Evolutionary conservation across 495 filamentous ascomycete species (phyloP).

Genomic region (Acidomyces sp.): DNA sequence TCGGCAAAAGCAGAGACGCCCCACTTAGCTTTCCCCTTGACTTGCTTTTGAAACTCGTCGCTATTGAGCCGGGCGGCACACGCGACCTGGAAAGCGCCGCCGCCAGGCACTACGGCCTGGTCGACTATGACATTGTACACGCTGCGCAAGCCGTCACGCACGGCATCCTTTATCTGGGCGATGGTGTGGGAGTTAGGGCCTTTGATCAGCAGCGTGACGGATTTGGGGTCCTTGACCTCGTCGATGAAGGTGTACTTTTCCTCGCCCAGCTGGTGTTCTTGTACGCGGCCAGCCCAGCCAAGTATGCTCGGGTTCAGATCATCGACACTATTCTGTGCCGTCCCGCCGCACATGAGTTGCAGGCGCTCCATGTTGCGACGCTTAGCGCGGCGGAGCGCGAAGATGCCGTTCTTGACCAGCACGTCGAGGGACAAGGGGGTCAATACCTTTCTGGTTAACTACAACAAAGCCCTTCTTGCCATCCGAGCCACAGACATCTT

Average conservation of each 20-base stretch:
- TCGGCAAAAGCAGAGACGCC: conserved; percentile 91
- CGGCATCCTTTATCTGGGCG: conserved; percentile 87
- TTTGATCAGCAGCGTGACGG: conserved; percentile 96
- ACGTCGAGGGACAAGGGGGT: conserved; percentile 91
- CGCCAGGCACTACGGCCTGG: conserved; percentile 84
- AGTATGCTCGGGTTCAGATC: conserved; percentile 79
- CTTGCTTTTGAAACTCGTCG: conserved; percentile 66
- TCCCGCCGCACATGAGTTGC: conserved; percentile 84
- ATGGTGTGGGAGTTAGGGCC: conserved; percentile 95
- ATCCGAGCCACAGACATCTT: conserved; percentile 90
- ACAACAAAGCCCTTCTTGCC: conserved; percentile 92
- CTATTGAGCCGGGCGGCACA: conserved; percentile 79
- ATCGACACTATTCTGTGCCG: conserved; percentile 89
- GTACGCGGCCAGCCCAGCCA: conserved; percentile 91
- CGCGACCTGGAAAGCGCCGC: conserved; percentile 90
- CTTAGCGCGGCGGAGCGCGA: conserved; percentile 88
- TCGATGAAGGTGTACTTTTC: conserved; percentile 99
- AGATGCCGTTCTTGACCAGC: conserved; percentile 91
- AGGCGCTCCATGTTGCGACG: conserved; percentile 96
- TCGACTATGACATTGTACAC: conserved; percentile 99
- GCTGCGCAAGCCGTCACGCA: conserved; percentile 87
- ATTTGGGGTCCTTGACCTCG: conserved; percentile 97
- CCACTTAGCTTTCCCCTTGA: conserved; percentile 95
- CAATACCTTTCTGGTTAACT: conserved; percentile 99
- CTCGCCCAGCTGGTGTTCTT: conserved; percentile 94